These are phyloP conservation scores for Trapa bicornis DNA, from an alignment of 345 rosid genomes.

Conservation along the genomic window DNA sequence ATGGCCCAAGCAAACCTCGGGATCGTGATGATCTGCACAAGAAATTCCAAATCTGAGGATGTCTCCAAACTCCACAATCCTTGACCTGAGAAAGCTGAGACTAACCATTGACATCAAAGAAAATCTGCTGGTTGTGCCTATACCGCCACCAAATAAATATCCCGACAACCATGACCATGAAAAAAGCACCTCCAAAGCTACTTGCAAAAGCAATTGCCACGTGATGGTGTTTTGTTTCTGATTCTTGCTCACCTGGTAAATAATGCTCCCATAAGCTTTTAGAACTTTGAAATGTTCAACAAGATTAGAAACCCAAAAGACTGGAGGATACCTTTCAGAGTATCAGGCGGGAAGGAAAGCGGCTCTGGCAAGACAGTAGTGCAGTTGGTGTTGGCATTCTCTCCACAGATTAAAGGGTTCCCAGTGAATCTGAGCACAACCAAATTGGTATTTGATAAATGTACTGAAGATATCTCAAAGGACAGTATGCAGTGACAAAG, in stretches of 20 bases:
- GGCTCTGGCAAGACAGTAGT: conserved; percentile 88
- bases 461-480: not conserved
- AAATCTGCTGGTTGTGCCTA: conserved; percentile 78
- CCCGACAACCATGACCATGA: conserved; percentile 35
- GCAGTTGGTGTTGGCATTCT: conserved; percentile 43
- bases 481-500: conserved; percentile 2
- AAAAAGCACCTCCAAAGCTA: conserved; percentile 78
- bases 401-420: conserved; percentile 72
- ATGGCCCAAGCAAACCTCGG: conserved; percentile 80
- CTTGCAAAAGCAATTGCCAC: conserved; percentile 75
- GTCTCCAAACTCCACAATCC: not conserved
- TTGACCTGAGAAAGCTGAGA: not conserved
- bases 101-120: conserved; percentile 95
- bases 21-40: conserved; percentile 77
- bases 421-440: conserved; percentile 48
- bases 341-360: conserved; percentile 79
- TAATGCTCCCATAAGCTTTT: conserved; percentile 1
- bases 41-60: conserved; percentile 7
- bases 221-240: conserved; percentile 42
- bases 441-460: conserved; percentile 1
- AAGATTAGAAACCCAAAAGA: not conserved
- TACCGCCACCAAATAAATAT: conserved; percentile 87
- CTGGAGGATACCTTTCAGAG: conserved; percentile 28
- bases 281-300: not conserved
- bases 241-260: conserved; percentile 42